phyloP scores from a whole-genome alignment of 371 early-diverging fungal genomes.

The Mucor mucedo region DNA sequence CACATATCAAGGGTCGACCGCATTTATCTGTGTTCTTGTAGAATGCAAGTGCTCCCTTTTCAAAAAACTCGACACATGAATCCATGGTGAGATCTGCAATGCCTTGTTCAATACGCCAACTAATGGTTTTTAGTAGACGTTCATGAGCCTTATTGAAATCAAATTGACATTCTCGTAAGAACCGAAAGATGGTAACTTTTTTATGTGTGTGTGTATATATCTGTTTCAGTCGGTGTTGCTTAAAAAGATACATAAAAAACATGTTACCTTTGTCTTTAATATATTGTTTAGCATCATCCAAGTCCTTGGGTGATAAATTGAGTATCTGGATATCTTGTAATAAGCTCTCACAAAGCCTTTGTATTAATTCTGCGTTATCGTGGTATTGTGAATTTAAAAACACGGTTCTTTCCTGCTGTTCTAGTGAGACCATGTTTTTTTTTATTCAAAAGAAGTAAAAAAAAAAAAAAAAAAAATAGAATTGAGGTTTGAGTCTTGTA shows the following conservation, averaged over 20 bases:
- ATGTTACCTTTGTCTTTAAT: conserved; percentile 16
- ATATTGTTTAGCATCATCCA: conserved; percentile 27
- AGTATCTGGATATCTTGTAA: conserved; percentile 13
- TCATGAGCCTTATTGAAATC: conserved; percentile 13
- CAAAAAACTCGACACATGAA: conserved; percentile 31
- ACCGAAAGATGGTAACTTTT: conserved; percentile 26
- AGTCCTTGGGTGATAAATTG: conserved; percentile 17
- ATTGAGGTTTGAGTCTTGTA: background rate
- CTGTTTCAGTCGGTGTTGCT: too few relatives aligned
- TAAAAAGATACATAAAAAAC: background rate
- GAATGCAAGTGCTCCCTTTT: conserved; percentile 28
- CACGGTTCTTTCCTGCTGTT: conserved; percentile 26
- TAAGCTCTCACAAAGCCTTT: conserved; percentile 13
- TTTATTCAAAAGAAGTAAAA: background rate
- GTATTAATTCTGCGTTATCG: conserved; percentile 25
- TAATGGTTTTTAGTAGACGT: conserved; percentile 34
- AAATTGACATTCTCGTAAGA: conserved; percentile 19
- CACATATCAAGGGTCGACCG: conserved; percentile 36
- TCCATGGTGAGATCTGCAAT: conserved; percentile 30
- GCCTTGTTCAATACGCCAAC: conserved; percentile 37
- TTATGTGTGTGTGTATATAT: too few relatives aligned
- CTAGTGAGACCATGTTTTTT: conserved; percentile 9
- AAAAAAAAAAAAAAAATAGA: background rate
- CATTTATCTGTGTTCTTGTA: conserved; percentile 42
- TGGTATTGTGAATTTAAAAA: conserved; percentile 31